phyloP scores from a whole-genome alignment of 495 filamentous ascomycete species.

The Daldinia bambusicola region DNA sequence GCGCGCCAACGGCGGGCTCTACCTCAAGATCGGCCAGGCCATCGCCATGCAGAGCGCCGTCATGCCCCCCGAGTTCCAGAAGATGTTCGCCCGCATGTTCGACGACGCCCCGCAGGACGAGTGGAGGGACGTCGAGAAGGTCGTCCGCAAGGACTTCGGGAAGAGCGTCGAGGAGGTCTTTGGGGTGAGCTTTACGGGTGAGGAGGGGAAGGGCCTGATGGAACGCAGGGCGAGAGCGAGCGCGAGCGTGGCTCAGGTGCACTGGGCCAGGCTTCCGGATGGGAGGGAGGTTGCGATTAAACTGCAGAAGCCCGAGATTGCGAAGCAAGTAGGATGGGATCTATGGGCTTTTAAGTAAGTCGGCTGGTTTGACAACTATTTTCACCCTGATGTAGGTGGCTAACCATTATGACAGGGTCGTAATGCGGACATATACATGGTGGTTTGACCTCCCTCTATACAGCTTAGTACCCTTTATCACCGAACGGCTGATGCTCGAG shows the following conservation, averaged over 20 bases:
- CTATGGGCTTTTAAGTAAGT: slow-evolving; percentile 91
- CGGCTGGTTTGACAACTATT: neutral
- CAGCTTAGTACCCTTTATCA: slow-evolving; percentile 86
- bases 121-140: slow-evolving; percentile 88
- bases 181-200: slow-evolving; percentile 79
- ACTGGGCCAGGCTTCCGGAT: slow-evolving; percentile 87
- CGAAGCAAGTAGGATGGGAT: slow-evolving; percentile 89
- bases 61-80: slow-evolving; percentile 90
- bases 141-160: slow-evolving; percentile 87
- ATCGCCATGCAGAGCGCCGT: slow-evolving; percentile 98
- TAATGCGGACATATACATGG: slow-evolving; percentile 77
- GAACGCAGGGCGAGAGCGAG: slow-evolving; percentile 86
- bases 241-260: slow-evolving; percentile 94
- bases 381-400: neutral
- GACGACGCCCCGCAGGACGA: slow-evolving; percentile 95
- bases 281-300: slow-evolving; percentile 93
- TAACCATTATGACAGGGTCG: slow-evolving; percentile 61
- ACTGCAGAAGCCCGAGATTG: slow-evolving; percentile 95
- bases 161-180: slow-evolving; percentile 86
- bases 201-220: slow-evolving; percentile 77
- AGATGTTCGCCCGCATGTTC: slow-evolving; percentile 96
- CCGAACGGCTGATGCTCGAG: slow-evolving; percentile 85
- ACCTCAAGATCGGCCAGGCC: slow-evolving; percentile 97
- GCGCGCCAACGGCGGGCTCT: slow-evolving; percentile 87
- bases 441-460: slow-evolving; percentile 92